Percentiles rank a stretch among this genome's conserved stretches.
phyloP scores from a whole-genome alignment of 495 filamentous ascomycete species.

The Trichodelitschia bisporula region DNA sequence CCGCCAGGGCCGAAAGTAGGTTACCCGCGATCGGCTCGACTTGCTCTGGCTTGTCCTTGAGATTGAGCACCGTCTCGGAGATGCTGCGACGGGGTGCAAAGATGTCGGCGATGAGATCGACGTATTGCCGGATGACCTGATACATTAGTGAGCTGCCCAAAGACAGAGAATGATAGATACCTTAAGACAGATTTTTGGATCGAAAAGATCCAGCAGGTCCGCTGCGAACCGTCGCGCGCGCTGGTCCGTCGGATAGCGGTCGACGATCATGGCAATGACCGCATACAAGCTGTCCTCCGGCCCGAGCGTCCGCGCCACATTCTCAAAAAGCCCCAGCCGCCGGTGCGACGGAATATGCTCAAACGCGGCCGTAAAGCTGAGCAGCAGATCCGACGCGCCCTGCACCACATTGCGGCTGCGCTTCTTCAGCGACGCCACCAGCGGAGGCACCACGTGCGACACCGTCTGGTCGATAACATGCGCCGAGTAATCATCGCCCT shows the following conservation, averaged over 20 bases:
- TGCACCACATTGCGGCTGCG: slow-evolving; percentile 50
- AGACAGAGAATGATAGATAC: too few relatives aligned
- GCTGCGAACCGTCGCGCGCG: slow-evolving; percentile 25
- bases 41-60: slow-evolving; percentile 35
- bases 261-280: slow-evolving; percentile 41
- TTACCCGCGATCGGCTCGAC: slow-evolving; percentile 32
- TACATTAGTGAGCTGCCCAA: slow-evolving; percentile 2
- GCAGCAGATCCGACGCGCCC: slow-evolving; percentile 59
- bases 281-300: slow-evolving; percentile 59
- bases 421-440: slow-evolving; percentile 65
- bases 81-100: slow-evolving; percentile 37
- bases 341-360: slow-evolving; percentile 80
- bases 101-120: slow-evolving; percentile 50
- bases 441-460: slow-evolving; percentile 65
- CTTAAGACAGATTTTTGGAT: slow-evolving; percentile 28
- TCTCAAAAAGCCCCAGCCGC: slow-evolving; percentile 52
- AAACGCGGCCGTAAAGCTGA: slow-evolving; percentile 84
- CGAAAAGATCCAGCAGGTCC: slow-evolving; percentile 26
- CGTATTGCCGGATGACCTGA: slow-evolving; percentile 21
- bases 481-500: slow-evolving; percentile 86
- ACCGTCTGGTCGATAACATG: slow-evolving; percentile 81
- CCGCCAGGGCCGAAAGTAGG: slow-evolving; percentile 33
- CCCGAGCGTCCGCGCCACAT: slow-evolving; percentile 60
- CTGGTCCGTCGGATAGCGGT: slow-evolving; percentile 34
- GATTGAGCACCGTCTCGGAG: slow-evolving; percentile 40